Evolutionary conservation across 2,329 filamentous ascomycete species (phyloP).

Genomic region (Colletotrichum endophyticum): DNA sequence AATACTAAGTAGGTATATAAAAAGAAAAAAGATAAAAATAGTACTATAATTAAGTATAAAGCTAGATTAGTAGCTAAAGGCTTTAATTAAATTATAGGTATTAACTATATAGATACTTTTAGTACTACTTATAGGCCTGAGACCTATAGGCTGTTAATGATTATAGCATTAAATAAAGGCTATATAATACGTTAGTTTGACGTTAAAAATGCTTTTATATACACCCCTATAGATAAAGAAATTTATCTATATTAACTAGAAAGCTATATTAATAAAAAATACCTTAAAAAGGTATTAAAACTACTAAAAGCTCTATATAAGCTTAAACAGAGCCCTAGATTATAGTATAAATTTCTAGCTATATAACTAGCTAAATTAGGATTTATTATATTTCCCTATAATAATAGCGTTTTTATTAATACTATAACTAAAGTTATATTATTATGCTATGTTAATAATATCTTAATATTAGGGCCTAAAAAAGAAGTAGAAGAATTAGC

Average conservation of each 20-base stretch:
- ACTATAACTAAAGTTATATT: no score
- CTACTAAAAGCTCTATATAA: no score
- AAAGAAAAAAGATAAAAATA: no score
- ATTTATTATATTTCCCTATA: neutral
- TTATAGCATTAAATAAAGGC: neutral
- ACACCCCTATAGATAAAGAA: neutral
- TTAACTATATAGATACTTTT: neutral
- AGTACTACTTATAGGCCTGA: neutral
- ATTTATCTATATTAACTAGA: neutral
- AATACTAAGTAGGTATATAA: no score
- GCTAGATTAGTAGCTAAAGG: no score
- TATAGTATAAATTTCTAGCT: neutral
- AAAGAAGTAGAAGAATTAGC: no score
- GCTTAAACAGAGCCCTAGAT: neutral
- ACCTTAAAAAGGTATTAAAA: no score
- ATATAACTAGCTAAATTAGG: neutral
- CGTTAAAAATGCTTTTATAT: neutral
- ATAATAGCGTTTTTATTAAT: no score
- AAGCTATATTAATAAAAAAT: no score
- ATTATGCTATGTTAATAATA: no score
- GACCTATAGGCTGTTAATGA: neutral
- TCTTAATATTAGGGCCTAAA: no score
- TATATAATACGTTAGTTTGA: neutral
- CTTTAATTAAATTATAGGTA: neutral
- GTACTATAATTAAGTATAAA: no score